Evolutionary conservation across 805 yeast genomes (phyloP).

Genomic region (Hyphopichia homilentoma): DNA sequence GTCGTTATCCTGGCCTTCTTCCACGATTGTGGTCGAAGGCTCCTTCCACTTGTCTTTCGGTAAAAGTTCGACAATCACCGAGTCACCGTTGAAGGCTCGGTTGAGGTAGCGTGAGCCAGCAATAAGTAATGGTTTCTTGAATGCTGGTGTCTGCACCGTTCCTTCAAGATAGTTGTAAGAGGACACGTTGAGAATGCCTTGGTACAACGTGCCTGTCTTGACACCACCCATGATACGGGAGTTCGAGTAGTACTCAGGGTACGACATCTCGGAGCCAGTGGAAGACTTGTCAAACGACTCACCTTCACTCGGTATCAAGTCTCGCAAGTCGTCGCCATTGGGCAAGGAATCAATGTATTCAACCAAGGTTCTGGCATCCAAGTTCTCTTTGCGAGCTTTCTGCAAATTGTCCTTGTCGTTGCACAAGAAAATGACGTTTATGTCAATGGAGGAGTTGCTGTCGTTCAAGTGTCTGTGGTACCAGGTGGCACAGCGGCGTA

Average conservation of each 20-base stretch:
- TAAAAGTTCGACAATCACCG: constrained; percentile 83
- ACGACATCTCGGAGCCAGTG: constrained; percentile 50
- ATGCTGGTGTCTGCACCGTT: constrained; percentile 63
- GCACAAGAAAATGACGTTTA: constrained; percentile 60
- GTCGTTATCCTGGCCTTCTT: constrained; percentile 62
- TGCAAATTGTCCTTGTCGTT: constrained; percentile 68
- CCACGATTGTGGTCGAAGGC: constrained; percentile 76
- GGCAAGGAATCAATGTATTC: constrained; percentile 72
- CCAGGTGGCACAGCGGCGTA: constrained; percentile 72
- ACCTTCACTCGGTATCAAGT: constrained; percentile 60
- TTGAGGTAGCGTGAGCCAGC: constrained; percentile 82
- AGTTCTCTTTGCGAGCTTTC: constrained; percentile 52
- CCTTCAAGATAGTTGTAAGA: constrained; percentile 90
- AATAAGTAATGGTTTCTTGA: constrained; percentile 77
- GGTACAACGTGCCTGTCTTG: constrained; percentile 80
- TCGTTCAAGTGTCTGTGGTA: constrained; percentile 59
- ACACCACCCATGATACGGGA: constrained; percentile 89
- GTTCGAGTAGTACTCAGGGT: constrained; percentile 73
- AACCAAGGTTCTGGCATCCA: constrained; percentile 53
- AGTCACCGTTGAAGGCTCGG: constrained; percentile 89
- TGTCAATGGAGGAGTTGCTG: constrained; percentile 23
- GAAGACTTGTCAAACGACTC: constrained; percentile 28
- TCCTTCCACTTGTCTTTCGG: constrained; percentile 86
- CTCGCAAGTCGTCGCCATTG: constrained; percentile 70
- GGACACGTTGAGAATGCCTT: constrained; percentile 77